Evolutionary conservation across 352 stramenopile genomes (phyloP).

Genomic region (Phytophthora ohioensis): DNA sequence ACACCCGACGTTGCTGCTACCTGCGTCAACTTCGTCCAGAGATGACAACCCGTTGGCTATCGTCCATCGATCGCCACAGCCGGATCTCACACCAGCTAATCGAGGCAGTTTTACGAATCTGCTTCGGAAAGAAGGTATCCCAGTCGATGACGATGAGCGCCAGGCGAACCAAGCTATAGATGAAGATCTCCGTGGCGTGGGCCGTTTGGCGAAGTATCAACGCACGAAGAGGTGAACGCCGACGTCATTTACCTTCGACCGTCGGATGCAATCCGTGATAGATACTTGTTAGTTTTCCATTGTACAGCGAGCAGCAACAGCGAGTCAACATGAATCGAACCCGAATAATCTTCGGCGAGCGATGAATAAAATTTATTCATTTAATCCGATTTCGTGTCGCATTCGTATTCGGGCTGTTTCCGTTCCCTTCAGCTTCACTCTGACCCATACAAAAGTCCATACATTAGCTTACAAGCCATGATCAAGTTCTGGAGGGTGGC

Average conservation of each 20-base stretch:
- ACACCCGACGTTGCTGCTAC: conserved; percentile 26
- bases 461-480: conserved; percentile 10
- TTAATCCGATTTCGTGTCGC: neutral
- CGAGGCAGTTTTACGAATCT: conserved; percentile 56
- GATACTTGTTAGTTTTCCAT: conserved; percentile 3
- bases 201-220: conserved; percentile 16
- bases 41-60: conserved; percentile 17
- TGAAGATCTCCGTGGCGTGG: conserved; percentile 53
- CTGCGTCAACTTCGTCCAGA: conserved; percentile 4
- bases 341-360: neutral
- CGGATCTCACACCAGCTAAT: conserved; percentile 48
- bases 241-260: neutral
- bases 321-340: conserved; percentile 3
- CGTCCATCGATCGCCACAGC: conserved; percentile 22
- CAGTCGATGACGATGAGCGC: conserved; percentile 56
- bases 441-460: conserved; percentile 24
- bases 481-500: conserved; percentile 34
- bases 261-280: conserved; percentile 8
- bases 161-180: conserved; percentile 42
- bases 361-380: conserved; percentile 8
- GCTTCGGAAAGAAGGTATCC: conserved; percentile 55
- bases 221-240: conserved; percentile 10
- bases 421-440: conserved; percentile 15
- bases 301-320: conserved; percentile 11
- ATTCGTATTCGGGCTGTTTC: conserved; percentile 10